These are phyloP conservation scores for Ophiosphaerella herpotricha DNA, from an alignment of 2,329 filamentous ascomycete species.

Conservation along the genomic window DNA sequence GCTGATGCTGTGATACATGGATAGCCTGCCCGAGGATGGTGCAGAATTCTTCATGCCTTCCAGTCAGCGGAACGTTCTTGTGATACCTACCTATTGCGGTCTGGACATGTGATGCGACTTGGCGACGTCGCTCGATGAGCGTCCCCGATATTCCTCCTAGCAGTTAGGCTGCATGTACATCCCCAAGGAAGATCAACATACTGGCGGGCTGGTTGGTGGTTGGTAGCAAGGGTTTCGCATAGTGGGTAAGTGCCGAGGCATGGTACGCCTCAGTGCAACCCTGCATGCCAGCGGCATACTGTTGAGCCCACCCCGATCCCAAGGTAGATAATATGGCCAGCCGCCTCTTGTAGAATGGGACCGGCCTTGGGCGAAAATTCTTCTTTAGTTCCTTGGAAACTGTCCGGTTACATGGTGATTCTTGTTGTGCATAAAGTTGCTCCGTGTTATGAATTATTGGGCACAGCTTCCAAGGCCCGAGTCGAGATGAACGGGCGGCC, in stretches of 20 bases:
- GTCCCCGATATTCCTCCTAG: not conserved
- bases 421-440: too few species aligned
- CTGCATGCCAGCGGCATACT: not conserved
- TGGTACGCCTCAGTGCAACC: slow-evolving; percentile 1
- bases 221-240: not conserved
- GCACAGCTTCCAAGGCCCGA: too few species aligned
- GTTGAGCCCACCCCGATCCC: too few species aligned
- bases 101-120: slow-evolving; percentile 1
- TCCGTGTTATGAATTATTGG: too few species aligned
- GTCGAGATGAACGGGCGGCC: too few species aligned
- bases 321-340: too few species aligned
- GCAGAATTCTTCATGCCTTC: not conserved
- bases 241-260: slow-evolving; percentile 9
- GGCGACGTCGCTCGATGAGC: slow-evolving; percentile 2
- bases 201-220: not conserved
- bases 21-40: not conserved
- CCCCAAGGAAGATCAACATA: slow-evolving; percentile 1
- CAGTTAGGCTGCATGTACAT: not conserved
- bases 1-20: not conserved
- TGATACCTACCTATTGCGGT: not conserved
- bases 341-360: too few species aligned
- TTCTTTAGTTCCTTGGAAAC: too few species aligned
- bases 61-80: not conserved
- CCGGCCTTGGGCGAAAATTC: too few species aligned
- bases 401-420: too few species aligned